These are phyloP conservation scores for Colletotrichum aenigma DNA, from an alignment of 2,329 filamentous ascomycete genomes.

Conservation along the genomic window DNA sequence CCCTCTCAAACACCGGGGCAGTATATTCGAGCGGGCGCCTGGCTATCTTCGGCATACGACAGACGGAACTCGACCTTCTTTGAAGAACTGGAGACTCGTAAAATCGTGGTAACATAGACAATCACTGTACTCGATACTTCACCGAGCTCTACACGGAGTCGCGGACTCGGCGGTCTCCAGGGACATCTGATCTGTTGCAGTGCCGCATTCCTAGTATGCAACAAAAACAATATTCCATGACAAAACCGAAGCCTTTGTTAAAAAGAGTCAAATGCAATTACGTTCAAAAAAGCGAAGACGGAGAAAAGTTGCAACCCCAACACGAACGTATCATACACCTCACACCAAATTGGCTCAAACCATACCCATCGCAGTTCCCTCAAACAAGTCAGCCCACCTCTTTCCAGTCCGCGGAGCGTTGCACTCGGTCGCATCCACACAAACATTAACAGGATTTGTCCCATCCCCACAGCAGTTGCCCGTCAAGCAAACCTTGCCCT, in stretches of 20 bases:
- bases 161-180: too few relatives aligned
- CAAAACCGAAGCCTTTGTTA: not conserved
- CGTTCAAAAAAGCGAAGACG: accelerated
- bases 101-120: not conserved
- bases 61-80: not conserved
- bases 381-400: not conserved
- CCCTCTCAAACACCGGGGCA: not conserved
- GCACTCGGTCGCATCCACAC: conserved; percentile 21
- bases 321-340: not conserved
- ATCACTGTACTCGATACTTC: too few relatives aligned
- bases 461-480: conserved; percentile 15
- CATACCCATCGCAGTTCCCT: not conserved
- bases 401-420: not conserved
- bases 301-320: not conserved
- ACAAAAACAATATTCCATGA: not conserved
- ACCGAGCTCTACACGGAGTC: too few relatives aligned
- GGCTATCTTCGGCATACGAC: not conserved
- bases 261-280: accelerated
- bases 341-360: not conserved
- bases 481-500: conserved; percentile 1
- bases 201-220: not conserved
- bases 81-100: not conserved
- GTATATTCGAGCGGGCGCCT: not conserved
- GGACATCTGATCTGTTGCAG: not conserved
- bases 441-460: not conserved